phyloP scores from a whole-genome alignment of 2,329 filamentous ascomycete species.

The Biscogniauxia sp. region DNA sequence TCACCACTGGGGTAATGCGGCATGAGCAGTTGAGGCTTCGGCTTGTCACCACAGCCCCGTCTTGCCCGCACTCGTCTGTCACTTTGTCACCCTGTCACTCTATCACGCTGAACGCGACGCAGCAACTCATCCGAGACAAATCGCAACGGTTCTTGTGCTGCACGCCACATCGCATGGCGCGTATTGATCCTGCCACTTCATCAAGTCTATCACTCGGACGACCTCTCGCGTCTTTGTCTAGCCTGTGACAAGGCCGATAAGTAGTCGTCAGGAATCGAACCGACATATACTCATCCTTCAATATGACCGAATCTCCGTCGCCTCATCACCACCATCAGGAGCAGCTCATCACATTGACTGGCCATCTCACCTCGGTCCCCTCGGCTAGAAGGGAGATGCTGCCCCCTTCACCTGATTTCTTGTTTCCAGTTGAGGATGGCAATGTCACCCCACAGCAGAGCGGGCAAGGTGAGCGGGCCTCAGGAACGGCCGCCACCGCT shows the following conservation, averaged over 20 bases:
- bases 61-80: conserved; percentile 14
- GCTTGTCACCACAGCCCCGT: conserved; percentile 9
- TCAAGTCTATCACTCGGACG: neutral
- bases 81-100: conserved; percentile 10
- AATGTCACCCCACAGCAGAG: conserved; percentile 22
- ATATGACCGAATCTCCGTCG: neutral
- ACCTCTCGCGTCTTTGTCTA: neutral
- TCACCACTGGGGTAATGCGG: neutral
- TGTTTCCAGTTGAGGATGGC: conserved; percentile 22
- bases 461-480: conserved; percentile 23
- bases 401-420: conserved; percentile 16
- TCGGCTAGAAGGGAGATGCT: conserved; percentile 17
- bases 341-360: conserved; percentile 35
- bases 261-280: neutral
- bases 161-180: neutral
- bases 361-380: conserved; percentile 30
- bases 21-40: neutral
- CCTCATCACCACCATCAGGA: conserved; percentile 14
- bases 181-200: neutral
- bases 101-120: conserved; percentile 12
- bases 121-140: conserved; percentile 17
- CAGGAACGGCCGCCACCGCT: conserved; percentile 21
- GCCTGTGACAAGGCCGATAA: neutral
- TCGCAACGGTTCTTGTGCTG: neutral
- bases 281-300: neutral